These are phyloP conservation scores for Aspergillus pseudonomiae DNA, from an alignment of 2,329 filamentous ascomycete species.

Conservation along the genomic window DNA sequence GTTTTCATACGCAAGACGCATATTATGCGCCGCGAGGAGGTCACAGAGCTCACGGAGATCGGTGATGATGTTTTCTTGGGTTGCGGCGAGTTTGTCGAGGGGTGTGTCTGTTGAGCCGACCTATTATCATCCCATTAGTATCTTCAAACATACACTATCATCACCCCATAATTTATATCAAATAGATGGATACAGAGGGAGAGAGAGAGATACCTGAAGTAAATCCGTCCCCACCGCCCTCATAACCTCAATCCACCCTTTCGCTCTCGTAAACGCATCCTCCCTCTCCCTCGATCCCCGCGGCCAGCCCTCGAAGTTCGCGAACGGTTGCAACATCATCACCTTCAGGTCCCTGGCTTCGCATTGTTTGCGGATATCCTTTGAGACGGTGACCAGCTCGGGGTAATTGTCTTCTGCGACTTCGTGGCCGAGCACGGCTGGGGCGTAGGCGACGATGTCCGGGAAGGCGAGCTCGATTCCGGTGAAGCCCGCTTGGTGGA, in stretches of 20 bases:
- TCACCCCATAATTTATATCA: neutral
- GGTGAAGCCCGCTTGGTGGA: constrained; percentile 51
- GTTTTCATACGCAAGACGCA: constrained; percentile 74
- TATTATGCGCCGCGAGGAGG: constrained; percentile 58
- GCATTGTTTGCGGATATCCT: constrained; percentile 58
- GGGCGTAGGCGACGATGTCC: constrained; percentile 68
- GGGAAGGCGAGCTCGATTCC: constrained; percentile 76
- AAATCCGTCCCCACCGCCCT: constrained; percentile 68
- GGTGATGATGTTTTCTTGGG: constrained; percentile 55
- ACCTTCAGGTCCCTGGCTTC: constrained; percentile 60
- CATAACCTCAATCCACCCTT: constrained; percentile 74
- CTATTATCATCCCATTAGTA: constrained; percentile 29
- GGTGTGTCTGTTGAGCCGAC: constrained; percentile 67
- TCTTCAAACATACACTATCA: neutral
- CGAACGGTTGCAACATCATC: constrained; percentile 74
- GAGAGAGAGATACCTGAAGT: constrained; percentile 59
- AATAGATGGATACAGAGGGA: no score
- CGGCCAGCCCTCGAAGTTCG: constrained; percentile 76
- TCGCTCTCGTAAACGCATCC: constrained; percentile 64
- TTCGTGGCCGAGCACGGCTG: constrained; percentile 52
- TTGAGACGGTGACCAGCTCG: constrained; percentile 58
- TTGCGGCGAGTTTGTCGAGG: constrained; percentile 54
- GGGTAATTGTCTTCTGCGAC: constrained; percentile 63
- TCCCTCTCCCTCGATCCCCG: constrained; percentile 59
- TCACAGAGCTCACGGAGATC: constrained; percentile 69